Percentiles rank a stretch among this genome's conserved stretches.
Evolutionary conservation across 768 basidiomycete species (phyloP).

Genomic region (Boletus huronensis): DNA sequence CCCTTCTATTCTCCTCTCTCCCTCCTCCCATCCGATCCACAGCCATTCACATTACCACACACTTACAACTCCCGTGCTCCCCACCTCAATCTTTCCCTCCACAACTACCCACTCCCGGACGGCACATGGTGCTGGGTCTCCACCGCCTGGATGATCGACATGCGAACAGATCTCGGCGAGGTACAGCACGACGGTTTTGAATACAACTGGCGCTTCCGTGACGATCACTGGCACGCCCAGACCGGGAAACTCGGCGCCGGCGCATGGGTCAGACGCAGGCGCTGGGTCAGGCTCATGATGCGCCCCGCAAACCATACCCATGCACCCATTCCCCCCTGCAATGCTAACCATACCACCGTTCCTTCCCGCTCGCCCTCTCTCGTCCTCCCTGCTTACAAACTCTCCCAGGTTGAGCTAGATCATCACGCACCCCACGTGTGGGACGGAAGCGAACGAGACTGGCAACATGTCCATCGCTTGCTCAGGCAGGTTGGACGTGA

Average conservation of each 20-base stretch:
- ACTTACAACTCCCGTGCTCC: slow-evolving; percentile 36
- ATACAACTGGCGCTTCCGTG: slow-evolving; percentile 77
- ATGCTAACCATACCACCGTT: background rate
- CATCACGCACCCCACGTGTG: slow-evolving; percentile 44
- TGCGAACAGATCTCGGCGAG: slow-evolving; percentile 71
- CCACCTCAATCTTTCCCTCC: slow-evolving; percentile 55
- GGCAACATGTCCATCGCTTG: slow-evolving; percentile 52
- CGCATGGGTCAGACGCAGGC: slow-evolving; percentile 71
- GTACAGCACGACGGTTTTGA: slow-evolving; percentile 84
- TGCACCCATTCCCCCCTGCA: background rate
- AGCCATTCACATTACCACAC: slow-evolving; percentile 64
- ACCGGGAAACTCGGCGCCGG: slow-evolving; percentile 59
- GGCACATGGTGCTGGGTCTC: slow-evolving; percentile 83
- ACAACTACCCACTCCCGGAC: slow-evolving; percentile 71
- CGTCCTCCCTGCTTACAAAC: slow-evolving; percentile 16
- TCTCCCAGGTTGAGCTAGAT: slow-evolving; percentile 10
- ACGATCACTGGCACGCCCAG: slow-evolving; percentile 60
- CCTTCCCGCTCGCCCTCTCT: slow-evolving; percentile 11
- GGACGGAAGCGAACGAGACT: slow-evolving; percentile 56
- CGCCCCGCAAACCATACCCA: slow-evolving; percentile 43
- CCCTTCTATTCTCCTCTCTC: slow-evolving; percentile 69
- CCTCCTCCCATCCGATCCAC: slow-evolving; percentile 69
- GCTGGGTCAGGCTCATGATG: slow-evolving; percentile 87
- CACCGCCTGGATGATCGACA: slow-evolving; percentile 82
- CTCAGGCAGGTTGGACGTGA: slow-evolving; percentile 58